phyloP scores from a whole-genome alignment of 208 protist species.

The Acanthamoeba lenticulata region DNA sequence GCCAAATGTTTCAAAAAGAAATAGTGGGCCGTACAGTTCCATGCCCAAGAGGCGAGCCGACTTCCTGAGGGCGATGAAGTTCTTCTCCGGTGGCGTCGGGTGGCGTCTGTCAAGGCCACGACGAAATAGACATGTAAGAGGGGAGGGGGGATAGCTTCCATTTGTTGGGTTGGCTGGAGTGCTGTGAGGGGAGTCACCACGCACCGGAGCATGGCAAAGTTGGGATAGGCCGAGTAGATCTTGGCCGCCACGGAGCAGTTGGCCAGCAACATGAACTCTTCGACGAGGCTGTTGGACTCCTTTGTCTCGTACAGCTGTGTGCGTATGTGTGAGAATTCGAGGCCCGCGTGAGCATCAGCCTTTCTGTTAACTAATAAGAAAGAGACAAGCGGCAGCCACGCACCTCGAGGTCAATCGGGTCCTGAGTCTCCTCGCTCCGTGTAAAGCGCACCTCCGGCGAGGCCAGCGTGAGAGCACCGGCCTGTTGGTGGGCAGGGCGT shows the following conservation, averaged over 20 bases:
- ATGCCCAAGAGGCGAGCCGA: background rate
- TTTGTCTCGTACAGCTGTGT: conserved; percentile 73
- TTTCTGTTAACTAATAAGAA: too few relatives aligned
- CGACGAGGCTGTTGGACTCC: conserved; percentile 85
- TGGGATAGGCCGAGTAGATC: conserved; percentile 72
- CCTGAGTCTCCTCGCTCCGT: conserved; percentile 73
- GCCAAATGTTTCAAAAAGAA: background rate
- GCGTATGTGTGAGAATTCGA: too few relatives aligned
- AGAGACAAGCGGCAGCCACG: background rate
- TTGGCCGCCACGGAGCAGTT: conserved; percentile 85
- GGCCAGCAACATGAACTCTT: conserved; percentile 90
- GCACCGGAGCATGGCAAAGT: conserved; percentile 68
- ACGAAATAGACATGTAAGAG: background rate
- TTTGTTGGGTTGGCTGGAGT: background rate
- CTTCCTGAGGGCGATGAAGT: conserved; percentile 69
- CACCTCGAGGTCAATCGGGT: conserved; percentile 77
- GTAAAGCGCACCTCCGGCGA: conserved; percentile 84
- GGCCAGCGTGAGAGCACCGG: conserved; percentile 85
- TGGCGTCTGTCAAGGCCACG: conserved; percentile 70
- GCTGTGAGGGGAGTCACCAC: background rate
- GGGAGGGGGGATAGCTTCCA: background rate
- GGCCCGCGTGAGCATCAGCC: too few relatives aligned
- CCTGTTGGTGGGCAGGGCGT: conserved; percentile 72
- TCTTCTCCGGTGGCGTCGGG: conserved; percentile 70
- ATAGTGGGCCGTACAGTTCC: background rate